These are phyloP conservation scores for Podospora appendiculata DNA, from an alignment of 495 filamentous ascomycete genomes.

Conservation along the genomic window DNA sequence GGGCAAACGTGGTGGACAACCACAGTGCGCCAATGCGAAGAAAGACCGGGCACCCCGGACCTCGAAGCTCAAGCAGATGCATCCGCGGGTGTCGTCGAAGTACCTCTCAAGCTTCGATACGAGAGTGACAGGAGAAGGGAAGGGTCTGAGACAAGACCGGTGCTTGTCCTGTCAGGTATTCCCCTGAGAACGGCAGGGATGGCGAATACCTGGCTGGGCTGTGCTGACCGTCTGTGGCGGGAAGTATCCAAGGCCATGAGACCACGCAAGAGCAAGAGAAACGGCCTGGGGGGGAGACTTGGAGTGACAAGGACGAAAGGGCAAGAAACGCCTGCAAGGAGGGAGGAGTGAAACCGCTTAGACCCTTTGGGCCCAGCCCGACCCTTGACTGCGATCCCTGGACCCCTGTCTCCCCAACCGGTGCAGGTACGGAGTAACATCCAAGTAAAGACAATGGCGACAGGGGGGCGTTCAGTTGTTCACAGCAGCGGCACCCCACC, in stretches of 20 bases:
- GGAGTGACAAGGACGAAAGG: constrained; percentile 14
- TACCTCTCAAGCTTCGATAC: constrained; percentile 12
- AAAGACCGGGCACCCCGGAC: constrained; percentile 4
- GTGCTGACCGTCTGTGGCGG: neutral
- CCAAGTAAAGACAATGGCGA: too few relatives aligned
- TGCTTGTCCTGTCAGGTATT: constrained; percentile 9
- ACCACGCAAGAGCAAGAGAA: constrained; percentile 4
- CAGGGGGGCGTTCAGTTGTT: too few relatives aligned
- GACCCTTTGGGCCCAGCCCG: constrained; percentile 14
- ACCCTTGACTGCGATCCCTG: constrained; percentile 13
- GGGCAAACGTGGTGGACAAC: neutral
- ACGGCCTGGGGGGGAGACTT: constrained; percentile 8
- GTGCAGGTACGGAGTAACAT: too few relatives aligned
- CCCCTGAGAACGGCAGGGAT: neutral
- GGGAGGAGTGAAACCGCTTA: constrained; percentile 27
- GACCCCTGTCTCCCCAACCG: neutral
- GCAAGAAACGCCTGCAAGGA: constrained; percentile 20
- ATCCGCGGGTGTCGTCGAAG: constrained; percentile 7
- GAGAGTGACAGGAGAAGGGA: constrained; percentile 18
- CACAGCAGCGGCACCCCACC: too few relatives aligned
- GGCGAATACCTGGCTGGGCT: neutral
- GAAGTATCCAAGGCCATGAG: neutral
- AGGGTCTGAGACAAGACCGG: constrained; percentile 17
- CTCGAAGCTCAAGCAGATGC: neutral
- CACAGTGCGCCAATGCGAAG: neutral